These are phyloP conservation scores for Trypanosoma vivax DNA, from an alignment of 208 protist genomes.

Conservation along the genomic window DNA sequence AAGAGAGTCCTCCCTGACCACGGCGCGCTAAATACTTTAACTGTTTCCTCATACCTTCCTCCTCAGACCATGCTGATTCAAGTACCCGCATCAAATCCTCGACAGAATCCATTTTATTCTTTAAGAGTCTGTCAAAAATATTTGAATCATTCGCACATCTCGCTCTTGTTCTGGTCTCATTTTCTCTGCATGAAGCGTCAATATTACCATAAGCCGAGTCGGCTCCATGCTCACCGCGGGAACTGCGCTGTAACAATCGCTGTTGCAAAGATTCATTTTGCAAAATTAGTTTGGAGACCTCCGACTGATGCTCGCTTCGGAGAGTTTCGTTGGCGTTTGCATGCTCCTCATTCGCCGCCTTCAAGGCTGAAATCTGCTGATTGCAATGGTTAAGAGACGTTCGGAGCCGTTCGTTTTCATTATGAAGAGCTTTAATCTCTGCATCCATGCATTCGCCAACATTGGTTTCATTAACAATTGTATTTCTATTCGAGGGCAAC, in stretches of 20 bases:
- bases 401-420: constrained; percentile 15
- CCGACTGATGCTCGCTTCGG: constrained; percentile 21
- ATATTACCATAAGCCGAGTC: constrained; percentile 8
- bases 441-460: background rate
- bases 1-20: constrained; percentile 10
- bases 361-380: constrained; percentile 11
- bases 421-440: constrained; percentile 3
- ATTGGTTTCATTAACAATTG: background rate
- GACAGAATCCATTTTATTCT: constrained; percentile 65
- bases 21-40: constrained; percentile 22
- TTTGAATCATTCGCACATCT: constrained; percentile 1
- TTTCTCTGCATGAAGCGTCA: constrained; percentile 8
- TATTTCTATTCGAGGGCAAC: background rate
- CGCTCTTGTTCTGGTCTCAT: constrained; percentile 3
- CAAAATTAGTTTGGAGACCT: constrained; percentile 39
- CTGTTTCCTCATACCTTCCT: constrained; percentile 36
- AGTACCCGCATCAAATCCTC: constrained; percentile 73
- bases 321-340: constrained; percentile 26
- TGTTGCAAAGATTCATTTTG: constrained; percentile 34
- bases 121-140: constrained; percentile 29
- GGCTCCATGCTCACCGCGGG: background rate
- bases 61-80: constrained; percentile 55
- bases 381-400: background rate
- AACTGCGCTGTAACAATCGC: background rate
- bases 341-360: constrained; percentile 13